Evolutionary conservation across 2,329 filamentous ascomycete species (phyloP).

Genomic region (Dactylella cylindrospora): DNA sequence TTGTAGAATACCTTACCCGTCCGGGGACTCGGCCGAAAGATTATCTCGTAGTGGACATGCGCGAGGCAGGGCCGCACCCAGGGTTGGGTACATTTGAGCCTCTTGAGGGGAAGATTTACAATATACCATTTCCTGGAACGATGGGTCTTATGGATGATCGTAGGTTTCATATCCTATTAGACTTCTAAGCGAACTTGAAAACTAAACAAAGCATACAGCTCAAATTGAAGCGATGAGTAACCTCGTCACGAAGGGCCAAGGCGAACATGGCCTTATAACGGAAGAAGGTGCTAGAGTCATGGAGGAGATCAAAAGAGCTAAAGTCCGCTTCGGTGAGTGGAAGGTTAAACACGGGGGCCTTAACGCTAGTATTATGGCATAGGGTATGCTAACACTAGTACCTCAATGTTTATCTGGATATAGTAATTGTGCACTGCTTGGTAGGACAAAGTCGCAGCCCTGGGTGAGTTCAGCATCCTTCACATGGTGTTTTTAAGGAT

Average conservation of each 20-base stretch:
- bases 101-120: slow-evolving; percentile 1
- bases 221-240: too few species aligned
- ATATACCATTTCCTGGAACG: slow-evolving; percentile 4
- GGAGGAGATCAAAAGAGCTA: neutral
- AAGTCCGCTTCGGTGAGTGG: slow-evolving; percentile 4
- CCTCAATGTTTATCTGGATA: too few species aligned
- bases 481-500: too few species aligned
- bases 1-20: slow-evolving; percentile 23
- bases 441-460: slow-evolving; percentile 21
- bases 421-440: slow-evolving; percentile 30
- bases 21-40: slow-evolving; percentile 22
- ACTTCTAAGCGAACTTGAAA: too few species aligned
- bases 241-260: too few species aligned
- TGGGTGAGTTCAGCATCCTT: too few species aligned
- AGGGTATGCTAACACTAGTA: too few species aligned
- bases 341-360: too few species aligned
- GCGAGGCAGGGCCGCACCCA: slow-evolving; percentile 5
- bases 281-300: slow-evolving; percentile 5
- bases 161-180: slow-evolving; percentile 1
- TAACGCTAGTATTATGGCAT: too few species aligned
- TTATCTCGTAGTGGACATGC: slow-evolving; percentile 19
- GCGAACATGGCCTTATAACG: slow-evolving; percentile 2
- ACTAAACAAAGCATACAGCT: too few species aligned
- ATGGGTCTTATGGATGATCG: slow-evolving; percentile 5
- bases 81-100: slow-evolving; percentile 11